Percentiles rank a stretch among this genome's conserved stretches.
These are phyloP conservation scores for Cylindrodendrum hubeiense DNA, from an alignment of 2,329 filamentous ascomycete genomes.

Conservation along the genomic window DNA sequence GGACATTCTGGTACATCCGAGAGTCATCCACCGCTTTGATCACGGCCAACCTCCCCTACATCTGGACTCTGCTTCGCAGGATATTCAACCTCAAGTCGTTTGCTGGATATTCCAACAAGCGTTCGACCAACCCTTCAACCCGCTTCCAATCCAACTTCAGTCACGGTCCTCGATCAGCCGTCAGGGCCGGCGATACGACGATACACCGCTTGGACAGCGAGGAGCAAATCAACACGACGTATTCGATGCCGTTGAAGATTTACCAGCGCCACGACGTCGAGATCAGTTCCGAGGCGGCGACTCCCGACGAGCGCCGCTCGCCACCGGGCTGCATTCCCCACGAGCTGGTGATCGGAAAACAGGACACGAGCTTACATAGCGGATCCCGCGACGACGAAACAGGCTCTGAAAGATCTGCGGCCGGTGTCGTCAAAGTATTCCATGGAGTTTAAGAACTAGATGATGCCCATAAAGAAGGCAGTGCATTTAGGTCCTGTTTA, in stretches of 20 bases:
- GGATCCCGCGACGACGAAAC: slow-evolving; percentile 41
- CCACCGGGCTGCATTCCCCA: slow-evolving; percentile 37
- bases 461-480: not conserved
- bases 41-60: slow-evolving; percentile 56
- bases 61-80: slow-evolving; percentile 55
- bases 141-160: slow-evolving; percentile 44
- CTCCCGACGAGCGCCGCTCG: slow-evolving; percentile 33
- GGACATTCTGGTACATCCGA: slow-evolving; percentile 59
- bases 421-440: slow-evolving; percentile 44
- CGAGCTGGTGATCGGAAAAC: slow-evolving; percentile 33
- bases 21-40: slow-evolving; percentile 58
- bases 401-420: slow-evolving; percentile 41
- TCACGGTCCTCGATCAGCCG: slow-evolving; percentile 40
- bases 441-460: slow-evolving; percentile 39
- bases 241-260: slow-evolving; percentile 51
- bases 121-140: slow-evolving; percentile 41
- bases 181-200: slow-evolving; percentile 39
- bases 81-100: slow-evolving; percentile 52
- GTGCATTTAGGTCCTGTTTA: not conserved
- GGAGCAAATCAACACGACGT: slow-evolving; percentile 51
- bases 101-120: slow-evolving; percentile 47
- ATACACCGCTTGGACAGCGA: slow-evolving; percentile 50
- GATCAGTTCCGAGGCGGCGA: slow-evolving; percentile 42
- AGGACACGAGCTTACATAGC: slow-evolving; percentile 32
- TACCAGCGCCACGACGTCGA: slow-evolving; percentile 52